These are phyloP conservation scores for Spatholobus suberectus DNA, from an alignment of 306 rosid species.

Conservation along the genomic window DNA sequence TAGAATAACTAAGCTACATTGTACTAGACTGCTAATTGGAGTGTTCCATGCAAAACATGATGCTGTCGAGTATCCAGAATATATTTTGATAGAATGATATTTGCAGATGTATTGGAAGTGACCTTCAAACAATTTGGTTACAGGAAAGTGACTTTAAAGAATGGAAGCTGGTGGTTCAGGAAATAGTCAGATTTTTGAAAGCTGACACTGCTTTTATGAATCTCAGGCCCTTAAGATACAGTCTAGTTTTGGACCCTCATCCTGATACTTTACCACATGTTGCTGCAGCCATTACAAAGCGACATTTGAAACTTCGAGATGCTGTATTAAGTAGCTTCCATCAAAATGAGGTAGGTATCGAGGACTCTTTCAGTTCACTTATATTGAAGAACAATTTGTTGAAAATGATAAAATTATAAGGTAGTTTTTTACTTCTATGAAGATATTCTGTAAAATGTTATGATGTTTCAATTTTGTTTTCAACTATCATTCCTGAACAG, in stretches of 20 bases:
- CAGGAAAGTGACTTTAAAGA: constrained; percentile 93
- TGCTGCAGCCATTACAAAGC: constrained; percentile 56
- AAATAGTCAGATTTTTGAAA: constrained; percentile 82
- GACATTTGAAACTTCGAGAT: constrained; percentile 74
- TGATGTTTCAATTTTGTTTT: constrained; percentile 31
- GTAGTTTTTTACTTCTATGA: neutral
- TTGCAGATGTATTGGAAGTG: constrained; percentile 46
- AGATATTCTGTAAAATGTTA: constrained; percentile 16
- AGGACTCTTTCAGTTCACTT: constrained; percentile 22
- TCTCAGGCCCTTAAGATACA: constrained; percentile 90
- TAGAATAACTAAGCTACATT: constrained; percentile 4
- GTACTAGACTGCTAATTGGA: constrained; percentile 14
- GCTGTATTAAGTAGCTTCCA: constrained; percentile 89
- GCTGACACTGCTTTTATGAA: constrained; percentile 82
- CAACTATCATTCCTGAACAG: constrained; percentile 52
- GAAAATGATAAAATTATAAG: constrained; percentile 6
- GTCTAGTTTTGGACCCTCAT: constrained; percentile 79
- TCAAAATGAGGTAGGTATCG: constrained; percentile 75
- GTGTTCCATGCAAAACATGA: constrained; percentile 19
- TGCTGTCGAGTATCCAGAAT: constrained; percentile 31
- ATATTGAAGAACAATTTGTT: constrained; percentile 1
- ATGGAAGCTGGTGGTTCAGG: constrained; percentile 96
- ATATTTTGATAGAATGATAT: constrained; percentile 30
- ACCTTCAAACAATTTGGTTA: constrained; percentile 49
- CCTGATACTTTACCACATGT: constrained; percentile 69